Base-by-base conservation (phyloP, 768 basidiomycete species). In the Saitozyma podzolica region DNA sequence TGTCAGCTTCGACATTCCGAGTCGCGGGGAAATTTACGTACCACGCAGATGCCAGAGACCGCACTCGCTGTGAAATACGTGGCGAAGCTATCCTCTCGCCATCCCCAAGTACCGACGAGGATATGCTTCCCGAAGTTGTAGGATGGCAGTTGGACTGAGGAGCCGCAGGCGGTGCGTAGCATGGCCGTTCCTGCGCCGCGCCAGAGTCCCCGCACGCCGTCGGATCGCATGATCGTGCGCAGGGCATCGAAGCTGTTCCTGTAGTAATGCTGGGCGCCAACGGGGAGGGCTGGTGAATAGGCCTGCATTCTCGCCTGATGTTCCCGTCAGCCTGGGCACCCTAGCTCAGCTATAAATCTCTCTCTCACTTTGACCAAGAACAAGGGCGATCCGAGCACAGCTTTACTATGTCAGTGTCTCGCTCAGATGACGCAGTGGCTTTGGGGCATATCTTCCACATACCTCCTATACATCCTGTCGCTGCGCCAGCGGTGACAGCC, bases 291-390 rank as follows among this genome's bases (percentile, higher is more conserved):
- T 8, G 95, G 93, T 0, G 94, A 98, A 81, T 92, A 99, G 39
- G 96, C 96, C 84, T 99, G 96, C 89, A 99, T 97, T 50, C 96
- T 86, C 6, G 96, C 96, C 29, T 29, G 29, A 29, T 5, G 29
- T 2, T 5, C 29, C 29, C 29, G 29, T 29, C 29, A 29, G 29
- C 29, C 29, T 29, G 29, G 29, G 29, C 5, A 5, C 5, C 5
- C 29, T 5, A 5, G 5, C 29, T 29, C 29, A 5, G 29, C 29
- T n/a, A n/a, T n/a, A n/a, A n/a, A n/a, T n/a, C n/a, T n/a, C n/a
- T n/a, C n/a, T n/a, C n/a, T n/a, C n/a, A n/a, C n/a, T 81, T 99
- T 99, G 76, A 99, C 87, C 60, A 99, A 82, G 81, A 96, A 99
- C 7, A 78, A 66, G 4, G 77, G 76, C 10, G 72, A 78, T 40